A percentile compares a stretch with the other conserved stretches of the same genome.
Conservation (phyloP, 352 stramenopile genomes). For the Globisporangium nagaii region DNA sequence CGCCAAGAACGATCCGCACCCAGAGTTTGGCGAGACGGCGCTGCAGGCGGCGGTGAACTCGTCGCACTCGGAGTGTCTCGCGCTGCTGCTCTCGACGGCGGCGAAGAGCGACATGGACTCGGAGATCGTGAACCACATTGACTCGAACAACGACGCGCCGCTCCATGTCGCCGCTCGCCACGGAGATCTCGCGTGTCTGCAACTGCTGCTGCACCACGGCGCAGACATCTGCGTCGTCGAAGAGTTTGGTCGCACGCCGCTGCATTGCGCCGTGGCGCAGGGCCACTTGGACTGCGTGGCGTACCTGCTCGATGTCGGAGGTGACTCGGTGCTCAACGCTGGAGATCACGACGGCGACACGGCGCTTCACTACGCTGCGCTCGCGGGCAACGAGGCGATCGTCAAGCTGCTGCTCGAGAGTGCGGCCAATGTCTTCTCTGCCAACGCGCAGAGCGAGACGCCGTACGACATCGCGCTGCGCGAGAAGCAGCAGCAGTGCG, state of each 20-base stretch:
- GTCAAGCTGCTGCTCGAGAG: conserved; percentile 75
- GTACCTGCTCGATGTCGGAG: conserved; percentile 80
- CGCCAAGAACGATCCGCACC: conserved; percentile 83
- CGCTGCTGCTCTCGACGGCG: conserved; percentile 58
- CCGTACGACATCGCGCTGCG: conserved; percentile 57
- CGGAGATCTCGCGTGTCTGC: conserved; percentile 64
- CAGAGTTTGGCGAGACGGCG: conserved; percentile 79
- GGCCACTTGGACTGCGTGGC: conserved; percentile 63
- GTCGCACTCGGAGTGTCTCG: conserved; percentile 50
- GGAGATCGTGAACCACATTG: conserved; percentile 85
- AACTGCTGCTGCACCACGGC: conserved; percentile 72
- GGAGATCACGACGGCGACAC: conserved; percentile 74
- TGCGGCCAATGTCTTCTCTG: conserved; percentile 56
- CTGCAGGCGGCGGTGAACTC: conserved; percentile 71
- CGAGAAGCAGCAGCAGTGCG: conserved; percentile 40
- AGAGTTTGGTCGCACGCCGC: conserved; percentile 69
- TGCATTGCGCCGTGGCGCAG: conserved; percentile 66
- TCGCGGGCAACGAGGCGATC: conserved; percentile 51
- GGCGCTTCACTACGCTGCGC: conserved; percentile 64
- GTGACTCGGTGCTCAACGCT: conserved; percentile 74
- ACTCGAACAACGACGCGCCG: conserved; percentile 72
- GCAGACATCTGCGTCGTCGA: conserved; percentile 82
- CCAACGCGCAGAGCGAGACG: conserved; percentile 60
- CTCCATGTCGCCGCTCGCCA: conserved; percentile 70
- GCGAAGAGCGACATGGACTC: conserved; percentile 84